Evolutionary conservation across 257 asterid genomes (phyloP).

Genomic region (Coffea eugenioides): DNA sequence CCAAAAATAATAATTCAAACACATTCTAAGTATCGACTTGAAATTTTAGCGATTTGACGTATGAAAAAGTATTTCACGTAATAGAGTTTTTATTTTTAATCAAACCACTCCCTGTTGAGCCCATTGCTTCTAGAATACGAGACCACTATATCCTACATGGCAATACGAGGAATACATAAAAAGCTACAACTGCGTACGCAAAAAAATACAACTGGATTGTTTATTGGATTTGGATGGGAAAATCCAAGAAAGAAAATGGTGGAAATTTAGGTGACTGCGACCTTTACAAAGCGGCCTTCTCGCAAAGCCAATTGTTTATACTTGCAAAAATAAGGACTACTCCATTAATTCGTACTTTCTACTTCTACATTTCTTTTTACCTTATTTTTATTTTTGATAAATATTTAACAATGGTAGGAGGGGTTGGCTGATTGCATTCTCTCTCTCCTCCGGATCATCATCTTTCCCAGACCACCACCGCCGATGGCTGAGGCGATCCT

Average conservation of each 20-base stretch:
- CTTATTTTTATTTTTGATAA: neutral
- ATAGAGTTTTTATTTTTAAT: too few relatives aligned
- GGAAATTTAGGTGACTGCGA: slow-evolving; percentile 8
- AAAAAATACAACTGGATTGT: neutral
- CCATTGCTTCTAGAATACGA: too few relatives aligned
- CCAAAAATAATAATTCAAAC: too few relatives aligned
- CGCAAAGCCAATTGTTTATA: slow-evolving; percentile 25
- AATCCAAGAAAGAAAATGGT: neutral
- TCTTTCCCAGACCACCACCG: slow-evolving; percentile 9
- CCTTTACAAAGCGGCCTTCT: slow-evolving; percentile 52
- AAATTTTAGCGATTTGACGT: too few relatives aligned
- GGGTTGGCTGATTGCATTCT: slow-evolving; percentile 5
- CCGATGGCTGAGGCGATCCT: slow-evolving; percentile 67
- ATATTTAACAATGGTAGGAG: neutral
- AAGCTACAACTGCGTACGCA: neutral
- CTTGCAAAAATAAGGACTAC: neutral
- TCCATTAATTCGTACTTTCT: too few relatives aligned
- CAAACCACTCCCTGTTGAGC: too few relatives aligned
- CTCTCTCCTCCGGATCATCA: slow-evolving; percentile 20
- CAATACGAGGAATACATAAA: too few relatives aligned
- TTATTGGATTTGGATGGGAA: slow-evolving; percentile 11
- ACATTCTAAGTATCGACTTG: too few relatives aligned
- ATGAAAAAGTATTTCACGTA: too few relatives aligned
- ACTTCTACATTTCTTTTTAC: too few relatives aligned
- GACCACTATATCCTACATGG: too few relatives aligned